A percentile compares a stretch with the other conserved stretches of the same genome.
phyloP scores from a whole-genome alignment of 2,329 filamentous ascomycete genomes.

The Claviceps maximensis region DNA sequence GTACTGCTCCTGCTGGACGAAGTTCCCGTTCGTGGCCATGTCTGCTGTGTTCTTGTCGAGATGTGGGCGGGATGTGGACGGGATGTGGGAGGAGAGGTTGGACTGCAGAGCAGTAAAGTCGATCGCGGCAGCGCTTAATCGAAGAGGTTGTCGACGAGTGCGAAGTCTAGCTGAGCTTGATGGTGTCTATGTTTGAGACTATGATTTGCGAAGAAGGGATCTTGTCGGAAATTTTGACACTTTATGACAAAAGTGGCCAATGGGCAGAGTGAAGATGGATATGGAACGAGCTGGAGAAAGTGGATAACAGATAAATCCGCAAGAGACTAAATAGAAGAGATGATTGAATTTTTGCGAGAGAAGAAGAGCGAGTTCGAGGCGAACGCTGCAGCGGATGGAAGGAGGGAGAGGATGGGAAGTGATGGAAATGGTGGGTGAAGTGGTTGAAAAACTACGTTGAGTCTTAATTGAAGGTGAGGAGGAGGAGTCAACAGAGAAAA shows the following conservation, averaged over 20 bases:
- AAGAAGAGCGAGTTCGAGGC: conserved; percentile 2
- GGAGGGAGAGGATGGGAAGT: conserved; percentile 6
- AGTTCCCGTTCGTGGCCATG: conserved; percentile 47
- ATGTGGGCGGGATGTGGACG: conserved; percentile 6
- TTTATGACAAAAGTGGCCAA: conserved; percentile 8
- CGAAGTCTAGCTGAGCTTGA: background rate
- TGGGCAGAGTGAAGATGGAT: background rate
- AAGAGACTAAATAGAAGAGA: conserved; percentile 4
- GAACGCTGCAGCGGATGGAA: conserved; percentile 2
- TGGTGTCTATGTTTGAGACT: background rate
- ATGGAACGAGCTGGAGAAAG: conserved; percentile 1
- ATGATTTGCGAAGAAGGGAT: background rate
- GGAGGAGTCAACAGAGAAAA: conserved; percentile 8
- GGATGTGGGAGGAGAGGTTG: conserved; percentile 4
- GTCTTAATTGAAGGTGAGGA: conserved; percentile 2
- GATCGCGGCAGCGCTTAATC: background rate
- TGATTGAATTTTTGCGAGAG: conserved; percentile 5
- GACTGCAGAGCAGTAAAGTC: background rate
- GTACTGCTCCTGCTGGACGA: conserved; percentile 31
- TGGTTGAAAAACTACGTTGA: conserved; percentile 4
- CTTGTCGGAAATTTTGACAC: conserved; percentile 4
- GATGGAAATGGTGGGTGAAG: conserved; percentile 2
- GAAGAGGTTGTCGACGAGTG: background rate
- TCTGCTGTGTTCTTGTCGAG: conserved; percentile 11
- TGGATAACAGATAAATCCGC: background rate